Conservation (phyloP, 2,329 filamentous ascomycete species). For the Coniochaeta sp. region DNA sequence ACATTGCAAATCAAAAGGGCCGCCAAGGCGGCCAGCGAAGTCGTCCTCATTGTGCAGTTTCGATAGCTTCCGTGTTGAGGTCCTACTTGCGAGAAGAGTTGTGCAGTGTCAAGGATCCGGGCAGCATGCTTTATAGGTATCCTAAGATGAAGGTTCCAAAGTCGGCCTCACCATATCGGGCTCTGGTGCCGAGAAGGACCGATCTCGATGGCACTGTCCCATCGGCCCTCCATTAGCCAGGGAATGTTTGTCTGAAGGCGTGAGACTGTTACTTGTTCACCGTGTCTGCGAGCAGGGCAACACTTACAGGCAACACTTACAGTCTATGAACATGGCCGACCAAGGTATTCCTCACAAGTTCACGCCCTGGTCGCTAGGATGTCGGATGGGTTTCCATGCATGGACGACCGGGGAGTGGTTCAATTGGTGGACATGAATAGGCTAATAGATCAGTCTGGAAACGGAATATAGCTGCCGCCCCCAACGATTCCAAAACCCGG, state of each 20-base stretch:
- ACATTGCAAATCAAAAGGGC: conserved; percentile 27
- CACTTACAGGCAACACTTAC: too few species aligned
- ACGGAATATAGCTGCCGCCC: background rate
- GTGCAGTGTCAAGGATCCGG: too few species aligned
- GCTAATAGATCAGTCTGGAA: background rate
- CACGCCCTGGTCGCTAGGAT: background rate
- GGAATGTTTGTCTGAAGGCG: background rate
- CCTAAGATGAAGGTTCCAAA: background rate
- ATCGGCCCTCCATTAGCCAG: background rate
- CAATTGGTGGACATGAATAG: background rate
- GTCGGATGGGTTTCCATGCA: background rate
- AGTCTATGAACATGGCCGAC: background rate
- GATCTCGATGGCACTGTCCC: background rate
- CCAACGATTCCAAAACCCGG: background rate
- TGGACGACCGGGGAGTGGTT: background rate
- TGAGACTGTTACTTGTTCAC: background rate
- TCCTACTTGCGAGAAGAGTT: too few species aligned
- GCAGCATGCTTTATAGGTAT: background rate
- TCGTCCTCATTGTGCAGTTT: conserved; percentile 25
- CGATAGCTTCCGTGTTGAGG: background rate
- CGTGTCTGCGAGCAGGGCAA: background rate
- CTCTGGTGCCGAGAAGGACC: background rate
- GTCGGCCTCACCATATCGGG: background rate
- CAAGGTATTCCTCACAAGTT: background rate
- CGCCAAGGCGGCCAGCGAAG: conserved; percentile 18